A percentile compares a stretch with the other conserved stretches of the same genome.
Evolutionary conservation across 495 filamentous ascomycete genomes (phyloP).

Genomic region (Neurospora sp.): DNA sequence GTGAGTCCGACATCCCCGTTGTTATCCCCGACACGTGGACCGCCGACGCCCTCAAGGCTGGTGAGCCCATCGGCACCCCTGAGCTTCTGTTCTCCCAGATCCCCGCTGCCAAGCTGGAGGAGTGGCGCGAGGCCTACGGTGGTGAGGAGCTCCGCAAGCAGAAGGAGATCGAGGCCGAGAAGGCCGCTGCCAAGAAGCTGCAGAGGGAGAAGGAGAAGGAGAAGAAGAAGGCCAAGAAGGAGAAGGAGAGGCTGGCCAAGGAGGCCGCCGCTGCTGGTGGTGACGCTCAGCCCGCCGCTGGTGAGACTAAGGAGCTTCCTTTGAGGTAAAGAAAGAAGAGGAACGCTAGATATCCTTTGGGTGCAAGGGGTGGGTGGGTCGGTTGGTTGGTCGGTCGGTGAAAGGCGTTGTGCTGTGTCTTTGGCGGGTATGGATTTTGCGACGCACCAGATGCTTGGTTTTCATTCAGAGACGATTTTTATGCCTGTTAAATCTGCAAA

Average conservation of each 20-base stretch:
- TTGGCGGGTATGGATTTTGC: background rate
- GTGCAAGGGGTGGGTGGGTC: background rate
- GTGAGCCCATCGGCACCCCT: conserved; percentile 75
- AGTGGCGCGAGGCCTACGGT: conserved; percentile 76
- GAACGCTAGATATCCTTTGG: background rate
- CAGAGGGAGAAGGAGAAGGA: conserved; percentile 22
- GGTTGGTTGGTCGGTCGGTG: background rate
- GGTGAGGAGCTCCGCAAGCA: conserved; percentile 48
- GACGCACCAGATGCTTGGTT: background rate
- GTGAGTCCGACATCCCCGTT: conserved; percentile 32
- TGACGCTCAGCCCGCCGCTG: background rate
- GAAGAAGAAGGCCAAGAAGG: conserved; percentile 21
- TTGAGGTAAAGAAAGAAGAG: background rate
- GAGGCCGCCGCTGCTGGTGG: conserved; percentile 8
- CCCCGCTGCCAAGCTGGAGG: conserved; percentile 49
- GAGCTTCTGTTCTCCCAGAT: conserved; percentile 65
- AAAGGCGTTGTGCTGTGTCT: background rate
- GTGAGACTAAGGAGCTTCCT: background rate
- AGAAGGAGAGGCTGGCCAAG: conserved; percentile 18
- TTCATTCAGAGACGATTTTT: background rate
- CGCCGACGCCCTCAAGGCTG: conserved; percentile 48
- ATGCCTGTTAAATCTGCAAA: background rate
- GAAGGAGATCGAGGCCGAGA: conserved; percentile 19
- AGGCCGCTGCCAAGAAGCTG: conserved; percentile 15
- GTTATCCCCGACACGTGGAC: conserved; percentile 66